phyloP scores from a whole-genome alignment of 768 basidiomycete species.

The Tulasnella sp. region DNA sequence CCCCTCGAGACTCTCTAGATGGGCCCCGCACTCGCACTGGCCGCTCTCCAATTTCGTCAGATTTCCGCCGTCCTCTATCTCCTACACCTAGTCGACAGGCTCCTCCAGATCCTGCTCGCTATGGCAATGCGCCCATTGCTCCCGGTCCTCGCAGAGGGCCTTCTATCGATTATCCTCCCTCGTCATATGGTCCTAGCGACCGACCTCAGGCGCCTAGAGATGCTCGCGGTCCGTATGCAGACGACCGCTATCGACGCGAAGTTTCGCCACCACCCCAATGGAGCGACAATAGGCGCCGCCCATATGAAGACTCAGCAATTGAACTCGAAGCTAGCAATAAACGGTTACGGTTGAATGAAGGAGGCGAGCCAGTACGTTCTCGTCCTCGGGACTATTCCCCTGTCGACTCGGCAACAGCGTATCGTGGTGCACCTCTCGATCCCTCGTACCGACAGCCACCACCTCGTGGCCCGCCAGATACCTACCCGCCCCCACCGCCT shows the following conservation, averaged over 20 bases:
- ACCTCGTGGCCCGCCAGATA: not conserved
- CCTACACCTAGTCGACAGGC: not conserved
- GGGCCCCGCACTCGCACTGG: not conserved
- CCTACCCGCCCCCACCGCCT: not conserved
- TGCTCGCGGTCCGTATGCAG: not conserved
- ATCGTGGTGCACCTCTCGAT: not conserved
- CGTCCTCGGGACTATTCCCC: not conserved
- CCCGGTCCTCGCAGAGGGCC: not conserved
- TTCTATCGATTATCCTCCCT: conserved; percentile 1
- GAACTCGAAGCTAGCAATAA: conserved; percentile 9
- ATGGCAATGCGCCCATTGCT: not conserved
- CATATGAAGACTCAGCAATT: not conserved
- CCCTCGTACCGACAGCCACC: not conserved
- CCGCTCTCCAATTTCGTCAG: conserved; percentile 4
- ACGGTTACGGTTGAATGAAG: not conserved
- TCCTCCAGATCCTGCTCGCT: not conserved
- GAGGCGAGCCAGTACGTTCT: not conserved
- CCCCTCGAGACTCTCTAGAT: not conserved
- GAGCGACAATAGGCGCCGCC: not conserved
- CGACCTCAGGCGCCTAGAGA: not conserved
- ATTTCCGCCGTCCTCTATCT: conserved; percentile 5
- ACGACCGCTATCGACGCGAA: not conserved
- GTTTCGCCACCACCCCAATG: not conserved
- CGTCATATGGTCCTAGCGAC: not conserved
- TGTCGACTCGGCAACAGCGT: not conserved